A percentile compares a stretch with the other conserved stretches of the same genome.
Evolutionary conservation across 1,284 basidiomycete species (phyloP).

Genomic region (Boletus hoseneyae): DNA sequence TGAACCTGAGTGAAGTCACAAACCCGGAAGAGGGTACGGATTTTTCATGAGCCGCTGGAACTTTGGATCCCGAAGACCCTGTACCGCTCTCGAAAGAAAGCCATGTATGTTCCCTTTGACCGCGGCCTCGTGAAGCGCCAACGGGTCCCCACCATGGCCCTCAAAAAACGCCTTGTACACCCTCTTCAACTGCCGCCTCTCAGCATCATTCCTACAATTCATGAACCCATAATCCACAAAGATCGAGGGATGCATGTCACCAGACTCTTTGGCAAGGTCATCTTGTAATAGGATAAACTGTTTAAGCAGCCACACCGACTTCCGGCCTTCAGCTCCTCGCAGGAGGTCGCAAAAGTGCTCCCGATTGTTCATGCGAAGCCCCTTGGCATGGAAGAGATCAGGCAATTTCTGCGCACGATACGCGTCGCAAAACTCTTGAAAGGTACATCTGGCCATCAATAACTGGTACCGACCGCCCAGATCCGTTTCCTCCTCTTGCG

Average conservation of each 20-base stretch:
- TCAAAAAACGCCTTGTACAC: not conserved
- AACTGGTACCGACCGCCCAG: not conserved
- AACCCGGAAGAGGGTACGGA: no score
- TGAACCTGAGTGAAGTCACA: no score
- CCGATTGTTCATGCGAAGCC: not conserved
- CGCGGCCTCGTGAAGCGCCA: not conserved
- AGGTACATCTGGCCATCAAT: not conserved
- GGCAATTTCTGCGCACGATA: not conserved
- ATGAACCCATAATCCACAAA: not conserved
- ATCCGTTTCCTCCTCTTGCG: not conserved
- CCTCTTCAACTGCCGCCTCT: not conserved
- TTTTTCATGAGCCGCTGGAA: not conserved
- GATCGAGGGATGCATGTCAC: not conserved
- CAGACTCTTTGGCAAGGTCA: not conserved
- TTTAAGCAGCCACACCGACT: conserved; percentile 3
- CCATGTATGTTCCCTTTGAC: not conserved
- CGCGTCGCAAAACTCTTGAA: conserved; percentile 1
- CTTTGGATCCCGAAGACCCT: not conserved
- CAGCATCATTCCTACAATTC: not conserved
- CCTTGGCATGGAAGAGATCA: not conserved
- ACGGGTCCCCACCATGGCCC: not conserved
- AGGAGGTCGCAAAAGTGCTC: not conserved
- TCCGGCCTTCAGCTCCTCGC: not conserved
- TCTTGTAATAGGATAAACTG: not conserved
- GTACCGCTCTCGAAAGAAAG: not conserved